Base-by-base conservation (phyloP, 129 eudicot genomes). In the Centella asiatica region DNA sequence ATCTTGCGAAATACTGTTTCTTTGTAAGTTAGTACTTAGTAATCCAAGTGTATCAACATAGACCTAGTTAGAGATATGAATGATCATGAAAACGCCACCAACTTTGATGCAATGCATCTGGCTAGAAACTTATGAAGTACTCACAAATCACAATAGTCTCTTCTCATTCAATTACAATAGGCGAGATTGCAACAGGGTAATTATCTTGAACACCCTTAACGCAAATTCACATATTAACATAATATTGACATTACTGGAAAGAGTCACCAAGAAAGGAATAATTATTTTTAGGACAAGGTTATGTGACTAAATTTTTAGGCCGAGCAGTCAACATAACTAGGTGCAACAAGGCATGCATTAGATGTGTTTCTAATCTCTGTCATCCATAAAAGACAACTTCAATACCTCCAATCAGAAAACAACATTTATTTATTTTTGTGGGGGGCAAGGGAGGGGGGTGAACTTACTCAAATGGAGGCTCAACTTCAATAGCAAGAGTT, bases 381-480 rank as follows among this genome's bases (percentile, higher is more conserved):
- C 42, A 36, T 36, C 8, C 42, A 36, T 6, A 34, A 34, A 34
- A 37, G 8, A 7, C 42, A 37, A 37, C 12, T 37, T 37, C 12
- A 37, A 37, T 37, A 7, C 42, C 1, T 17, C 37, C 22, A 55
- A 26, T 11, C 33, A 51, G 23, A 51, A 51, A 17, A 6, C 33
- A 25, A n/a, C 19, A 51, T 51, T 10, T 32, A 51, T 25, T 6
- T 51, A 8, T 25, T 51, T 25, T 27, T 25, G 32, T 25, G 25
- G 18, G 18, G 12, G 3, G 5, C 22, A 20, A 12, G 11, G 33
- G 2, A 36, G 31, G 34, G 2, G 62, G 25, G 72, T 64, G 69
- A 25, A 82, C 95, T 83, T 85, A 78, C 97, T 82, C 92, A 76
- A 85, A 89, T 14, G 95, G 95, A 73, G 92, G 92, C 76, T 85